phyloP scores from a whole-genome alignment of 305 asterid species.

The Rubia balearica region DNA sequence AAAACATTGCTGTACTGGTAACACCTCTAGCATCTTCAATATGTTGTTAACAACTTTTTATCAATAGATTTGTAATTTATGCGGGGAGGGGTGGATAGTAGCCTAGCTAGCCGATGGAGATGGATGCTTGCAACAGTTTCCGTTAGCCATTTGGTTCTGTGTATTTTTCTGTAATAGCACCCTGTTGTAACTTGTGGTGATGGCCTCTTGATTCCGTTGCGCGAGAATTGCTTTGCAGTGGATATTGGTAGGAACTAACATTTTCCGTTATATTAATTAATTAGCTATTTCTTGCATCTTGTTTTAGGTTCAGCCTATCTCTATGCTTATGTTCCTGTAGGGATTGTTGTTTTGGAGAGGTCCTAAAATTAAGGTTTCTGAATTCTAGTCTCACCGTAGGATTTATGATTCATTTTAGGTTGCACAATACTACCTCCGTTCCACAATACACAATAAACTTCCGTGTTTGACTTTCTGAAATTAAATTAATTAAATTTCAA shows the following conservation, averaged over 20 bases:
- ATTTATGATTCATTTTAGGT: no score
- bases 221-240: neutral
- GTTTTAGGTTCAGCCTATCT: neutral
- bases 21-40: slow-evolving; percentile 30
- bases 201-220: neutral
- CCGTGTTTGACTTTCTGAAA: no score
- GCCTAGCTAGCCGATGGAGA: neutral
- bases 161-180: slow-evolving; percentile 3
- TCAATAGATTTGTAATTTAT: neutral
- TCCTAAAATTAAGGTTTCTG: neutral
- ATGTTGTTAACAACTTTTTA: slow-evolving; percentile 16
- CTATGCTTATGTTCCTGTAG: neutral
- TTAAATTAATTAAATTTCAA: no score
- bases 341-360: neutral
- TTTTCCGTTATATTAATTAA: neutral
- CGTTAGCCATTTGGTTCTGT: slow-evolving; percentile 11
- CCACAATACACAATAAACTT: no score
- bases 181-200: slow-evolving; percentile 9
- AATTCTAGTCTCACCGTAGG: no score
- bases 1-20: slow-evolving; percentile 57
- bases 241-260: neutral
- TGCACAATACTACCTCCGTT: no score
- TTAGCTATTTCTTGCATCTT: neutral
- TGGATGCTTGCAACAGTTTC: slow-evolving; percentile 3
- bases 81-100: neutral